Conservation (phyloP, 1,284 basidiomycete species). For the Pyrrhoderma lamaoense region DNA sequence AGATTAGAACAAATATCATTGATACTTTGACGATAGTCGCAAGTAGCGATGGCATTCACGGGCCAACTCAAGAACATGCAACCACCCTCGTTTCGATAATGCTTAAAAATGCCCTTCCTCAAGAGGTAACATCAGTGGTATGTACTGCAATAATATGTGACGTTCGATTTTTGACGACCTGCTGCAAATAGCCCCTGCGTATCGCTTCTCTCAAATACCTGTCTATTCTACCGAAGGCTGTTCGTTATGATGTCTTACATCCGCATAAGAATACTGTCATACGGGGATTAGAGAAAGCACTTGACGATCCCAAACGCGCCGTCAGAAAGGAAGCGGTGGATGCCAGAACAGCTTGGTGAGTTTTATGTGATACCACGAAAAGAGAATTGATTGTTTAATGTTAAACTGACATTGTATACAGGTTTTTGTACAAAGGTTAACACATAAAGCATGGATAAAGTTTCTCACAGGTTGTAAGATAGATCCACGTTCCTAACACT, state of each 20-base stretch:
- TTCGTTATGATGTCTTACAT: slow-evolving; percentile 76
- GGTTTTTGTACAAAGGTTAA: no score
- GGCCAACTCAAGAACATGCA: slow-evolving; percentile 59
- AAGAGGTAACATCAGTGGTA: slow-evolving; percentile 49
- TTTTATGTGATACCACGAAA: neutral
- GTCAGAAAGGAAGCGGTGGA: slow-evolving; percentile 86
- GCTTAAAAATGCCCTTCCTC: slow-evolving; percentile 49
- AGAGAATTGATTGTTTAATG: no score
- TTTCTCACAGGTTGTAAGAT: no score
- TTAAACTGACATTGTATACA: no score
- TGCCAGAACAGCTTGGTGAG: slow-evolving; percentile 44
- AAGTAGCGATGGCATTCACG: slow-evolving; percentile 36
- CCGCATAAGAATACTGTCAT: slow-evolving; percentile 68
- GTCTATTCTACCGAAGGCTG: slow-evolving; percentile 59
- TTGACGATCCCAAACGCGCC: slow-evolving; percentile 79
- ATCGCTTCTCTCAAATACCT: slow-evolving; percentile 71
- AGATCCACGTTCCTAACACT: no score
- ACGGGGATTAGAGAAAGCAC: slow-evolving; percentile 59
- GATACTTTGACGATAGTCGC: slow-evolving; percentile 72
- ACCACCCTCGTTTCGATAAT: slow-evolving; percentile 64
- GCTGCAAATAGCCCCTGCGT: slow-evolving; percentile 54
- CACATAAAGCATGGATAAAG: no score
- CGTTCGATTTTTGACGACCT: neutral
- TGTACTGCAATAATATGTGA: slow-evolving; percentile 25
- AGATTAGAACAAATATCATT: slow-evolving; percentile 75